Percentiles rank a stretch among this genome's conserved stretches.
Conservation (phyloP, 2,329 filamentous ascomycete genomes). For the Alternaria novae-zelandiae region DNA sequence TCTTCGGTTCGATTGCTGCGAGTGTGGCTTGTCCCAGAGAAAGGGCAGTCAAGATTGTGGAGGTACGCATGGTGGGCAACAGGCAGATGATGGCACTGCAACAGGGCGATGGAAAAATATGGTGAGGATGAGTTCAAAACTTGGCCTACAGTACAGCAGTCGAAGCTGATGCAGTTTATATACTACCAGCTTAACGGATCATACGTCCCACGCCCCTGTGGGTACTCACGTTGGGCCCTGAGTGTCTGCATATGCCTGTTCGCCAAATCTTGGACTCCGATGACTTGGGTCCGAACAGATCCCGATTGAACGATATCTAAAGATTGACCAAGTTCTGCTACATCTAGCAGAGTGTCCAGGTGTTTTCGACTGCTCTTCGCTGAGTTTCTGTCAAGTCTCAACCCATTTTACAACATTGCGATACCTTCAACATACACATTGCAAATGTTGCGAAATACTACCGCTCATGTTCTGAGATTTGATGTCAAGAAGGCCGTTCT, state of each 20-base stretch:
- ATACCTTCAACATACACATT: neutral
- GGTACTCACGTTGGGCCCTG: neutral
- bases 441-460: neutral
- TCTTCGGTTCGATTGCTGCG: conserved; percentile 9
- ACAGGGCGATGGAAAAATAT: neutral
- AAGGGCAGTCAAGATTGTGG: neutral
- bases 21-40: neutral
- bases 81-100: neutral
- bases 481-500: neutral
- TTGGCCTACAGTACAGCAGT: neutral
- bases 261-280: neutral
- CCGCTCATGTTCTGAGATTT: neutral
- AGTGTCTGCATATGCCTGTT: neutral
- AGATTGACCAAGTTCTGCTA: neutral
- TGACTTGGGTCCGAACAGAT: neutral
- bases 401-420: neutral
- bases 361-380: neutral
- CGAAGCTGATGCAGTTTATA: neutral
- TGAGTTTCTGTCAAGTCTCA: neutral
- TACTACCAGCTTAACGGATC: rapidly evolving
- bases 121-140: neutral
- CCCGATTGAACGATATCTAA: neutral
- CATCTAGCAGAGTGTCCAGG: neutral
- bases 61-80: neutral
- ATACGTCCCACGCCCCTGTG: neutral